Percentiles rank a stretch among this genome's conserved stretches.
These are phyloP conservation scores for Arthroderma sp. DNA, from an alignment of 2,329 filamentous ascomycete genomes.

Conservation along the genomic window DNA sequence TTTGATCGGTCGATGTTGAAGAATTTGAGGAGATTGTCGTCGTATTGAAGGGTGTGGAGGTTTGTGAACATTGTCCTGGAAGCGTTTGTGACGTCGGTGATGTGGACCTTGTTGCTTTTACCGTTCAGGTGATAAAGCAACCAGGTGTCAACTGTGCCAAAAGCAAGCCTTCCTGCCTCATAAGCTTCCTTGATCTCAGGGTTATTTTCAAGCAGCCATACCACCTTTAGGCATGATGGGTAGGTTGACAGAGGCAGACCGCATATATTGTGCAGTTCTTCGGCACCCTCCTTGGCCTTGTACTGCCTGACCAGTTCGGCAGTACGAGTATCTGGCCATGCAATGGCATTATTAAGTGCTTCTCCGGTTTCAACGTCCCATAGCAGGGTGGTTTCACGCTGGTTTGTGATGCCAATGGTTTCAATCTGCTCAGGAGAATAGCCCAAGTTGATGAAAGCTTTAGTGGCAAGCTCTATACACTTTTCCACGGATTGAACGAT, in stretches of 20 bases:
- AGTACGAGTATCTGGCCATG: conserved; percentile 81
- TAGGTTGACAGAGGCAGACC: conserved; percentile 80
- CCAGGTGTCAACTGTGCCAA: conserved; percentile 84
- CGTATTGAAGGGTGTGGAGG: conserved; percentile 65
- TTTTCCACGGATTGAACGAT: conserved; percentile 61
- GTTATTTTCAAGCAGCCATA: conserved; percentile 67
- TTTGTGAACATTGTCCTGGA: conserved; percentile 94
- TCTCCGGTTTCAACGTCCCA: conserved; percentile 75
- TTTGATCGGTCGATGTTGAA: conserved; percentile 62
- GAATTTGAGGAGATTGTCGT: conserved; percentile 62
- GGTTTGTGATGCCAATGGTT: conserved; percentile 75
- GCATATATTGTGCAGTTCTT: conserved; percentile 56
- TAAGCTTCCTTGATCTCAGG: conserved; percentile 59
- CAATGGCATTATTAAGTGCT: conserved; percentile 70
- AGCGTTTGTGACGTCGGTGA: conserved; percentile 79
- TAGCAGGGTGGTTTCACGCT: conserved; percentile 75
- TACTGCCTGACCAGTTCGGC: conserved; percentile 63
- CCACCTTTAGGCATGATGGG: conserved; percentile 69
- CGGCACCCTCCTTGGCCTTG: conserved; percentile 53
- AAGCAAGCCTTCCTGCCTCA: conserved; percentile 60
- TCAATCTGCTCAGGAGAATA: conserved; percentile 55
- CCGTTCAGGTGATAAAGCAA: conserved; percentile 71
- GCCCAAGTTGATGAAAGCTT: conserved; percentile 57
- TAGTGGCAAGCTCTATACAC: conserved; percentile 66
- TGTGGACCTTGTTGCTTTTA: conserved; percentile 53